Base-by-base conservation (phyloP, 345 rosid species). In the Linum tenue region DNA sequence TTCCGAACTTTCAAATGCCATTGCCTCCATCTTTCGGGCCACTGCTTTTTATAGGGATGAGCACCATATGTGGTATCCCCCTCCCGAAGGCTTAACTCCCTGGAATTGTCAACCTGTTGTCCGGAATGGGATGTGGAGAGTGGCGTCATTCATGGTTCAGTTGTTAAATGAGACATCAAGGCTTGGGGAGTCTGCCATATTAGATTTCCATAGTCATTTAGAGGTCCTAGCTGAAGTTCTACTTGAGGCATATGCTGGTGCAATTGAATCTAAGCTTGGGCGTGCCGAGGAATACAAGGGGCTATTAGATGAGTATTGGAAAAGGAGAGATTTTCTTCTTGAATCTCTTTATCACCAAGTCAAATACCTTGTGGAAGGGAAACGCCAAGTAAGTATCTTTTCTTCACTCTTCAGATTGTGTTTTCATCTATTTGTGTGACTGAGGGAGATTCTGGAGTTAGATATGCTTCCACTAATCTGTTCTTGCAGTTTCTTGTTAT, bases 41-140 rank as follows among this genome's bases (percentile, higher is more conserved):
- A 86, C 85, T 64, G 71, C 84, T 74, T 80, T 75, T 67, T 95
- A 82, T 80, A 91, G 74, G 79, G 85, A 71, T 79, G 88, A 87
- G 76, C 85, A 85, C 75, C 82, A 86, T 62, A 77, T 91, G 75
- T 95, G 97, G 97, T 91, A 89, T 72, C 99, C 97, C 59, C 87
- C 92, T 66, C 90, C 82, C 56, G 90, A 91, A 77, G 91, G 96
- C 62, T 82, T 91, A 76, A 76, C 83, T 57, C 88, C 90, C 70
- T 94, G 95, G 95, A 83, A 79, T 70, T 90, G 82, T 71, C 85
- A 74, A 74, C 70, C 76, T 70, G 64, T 79, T 57, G 90, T 90
- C 59, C 83, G 96, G 63, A 84, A 87, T 71, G 96, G 99, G 56
- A 57, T 90, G 72, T 90, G 96, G 96, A 80, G 81, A 69, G 68